A percentile compares a stretch with the other conserved stretches of the same genome.
Conservation (phyloP, 495 filamentous ascomycete genomes). For the Tuber melanosporum region DNA sequence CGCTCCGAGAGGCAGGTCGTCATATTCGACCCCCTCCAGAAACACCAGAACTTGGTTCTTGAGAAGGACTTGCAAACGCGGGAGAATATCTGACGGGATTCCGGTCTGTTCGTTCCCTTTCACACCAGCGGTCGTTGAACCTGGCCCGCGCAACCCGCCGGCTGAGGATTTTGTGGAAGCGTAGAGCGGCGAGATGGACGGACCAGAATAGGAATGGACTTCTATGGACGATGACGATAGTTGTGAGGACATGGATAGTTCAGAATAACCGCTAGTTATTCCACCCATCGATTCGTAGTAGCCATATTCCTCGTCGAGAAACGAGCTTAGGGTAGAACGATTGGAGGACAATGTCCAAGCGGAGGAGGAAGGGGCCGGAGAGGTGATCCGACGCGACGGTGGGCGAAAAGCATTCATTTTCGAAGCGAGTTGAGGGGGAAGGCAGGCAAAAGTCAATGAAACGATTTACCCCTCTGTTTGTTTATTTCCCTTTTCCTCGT, state of each 20-base stretch:
- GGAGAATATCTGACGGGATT: not conserved
- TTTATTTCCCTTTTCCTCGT: not conserved
- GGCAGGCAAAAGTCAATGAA: not conserved
- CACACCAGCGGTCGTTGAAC: not conserved
- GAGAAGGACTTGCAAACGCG: not conserved
- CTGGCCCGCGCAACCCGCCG: not conserved
- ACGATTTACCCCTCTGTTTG: not conserved
- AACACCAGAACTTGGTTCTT: not conserved
- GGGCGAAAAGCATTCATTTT: not conserved
- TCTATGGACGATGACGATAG: not conserved
- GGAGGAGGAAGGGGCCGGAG: not conserved
- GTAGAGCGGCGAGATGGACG: not conserved
- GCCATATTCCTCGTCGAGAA: not conserved
- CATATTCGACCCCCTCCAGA: not conserved
- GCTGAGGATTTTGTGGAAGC: not conserved
- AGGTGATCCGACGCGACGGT: not conserved
- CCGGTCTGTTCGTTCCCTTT: not conserved
- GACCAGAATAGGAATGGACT: not conserved
- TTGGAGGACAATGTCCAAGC: not conserved
- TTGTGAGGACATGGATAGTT: not conserved
- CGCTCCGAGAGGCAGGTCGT: not conserved
- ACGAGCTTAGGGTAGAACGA: not conserved
- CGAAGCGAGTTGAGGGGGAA: not conserved
- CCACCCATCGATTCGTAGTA: not conserved
- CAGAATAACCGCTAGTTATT: not conserved